phyloP scores from a whole-genome alignment of 106 monocot species.

The Acorus calamus region DNA sequence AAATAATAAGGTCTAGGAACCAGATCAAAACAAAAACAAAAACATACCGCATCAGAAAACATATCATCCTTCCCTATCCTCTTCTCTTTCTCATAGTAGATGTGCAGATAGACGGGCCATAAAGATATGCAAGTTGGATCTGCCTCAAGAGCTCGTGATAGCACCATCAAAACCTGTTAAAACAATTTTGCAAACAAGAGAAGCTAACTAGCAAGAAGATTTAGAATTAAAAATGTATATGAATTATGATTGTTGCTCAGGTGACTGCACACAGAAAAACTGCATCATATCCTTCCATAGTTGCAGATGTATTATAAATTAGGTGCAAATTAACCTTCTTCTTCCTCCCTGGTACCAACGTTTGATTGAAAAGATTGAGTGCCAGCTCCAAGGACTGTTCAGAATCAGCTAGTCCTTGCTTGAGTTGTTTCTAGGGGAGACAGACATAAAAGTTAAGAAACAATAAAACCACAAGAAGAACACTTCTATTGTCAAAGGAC shows the following conservation, averaged over 20 bases:
- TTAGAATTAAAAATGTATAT: too few relatives aligned
- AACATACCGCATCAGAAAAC: constrained; percentile 70
- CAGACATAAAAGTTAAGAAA: too few relatives aligned
- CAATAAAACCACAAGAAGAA: too few relatives aligned
- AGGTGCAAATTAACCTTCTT: constrained; percentile 39
- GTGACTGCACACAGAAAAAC: too few relatives aligned
- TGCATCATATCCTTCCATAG: too few relatives aligned
- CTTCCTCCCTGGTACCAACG: constrained; percentile 17
- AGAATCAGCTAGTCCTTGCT: constrained; percentile 39
- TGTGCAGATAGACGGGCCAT: constrained; percentile 78
- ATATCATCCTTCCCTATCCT: constrained; percentile 75
- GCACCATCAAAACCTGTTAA: constrained; percentile 53
- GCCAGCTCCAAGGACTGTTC: constrained; percentile 73
- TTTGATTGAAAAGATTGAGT: constrained; percentile 37
- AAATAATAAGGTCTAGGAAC: not conserved
- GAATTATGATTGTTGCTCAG: too few relatives aligned
- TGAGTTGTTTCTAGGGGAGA: constrained; percentile 21
- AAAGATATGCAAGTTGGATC: constrained; percentile 43
- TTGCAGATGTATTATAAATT: not conserved
- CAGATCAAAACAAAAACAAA: not conserved
- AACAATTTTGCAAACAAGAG: too few relatives aligned
- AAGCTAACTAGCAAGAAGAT: too few relatives aligned
- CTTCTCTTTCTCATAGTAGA: constrained; percentile 68
- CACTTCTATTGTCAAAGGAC: too few relatives aligned
- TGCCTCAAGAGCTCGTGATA: constrained; percentile 70